Percentiles rank a stretch among this genome's conserved stretches.
Conservation (phyloP, 805 yeast species). For the Candida multigemmis region DNA sequence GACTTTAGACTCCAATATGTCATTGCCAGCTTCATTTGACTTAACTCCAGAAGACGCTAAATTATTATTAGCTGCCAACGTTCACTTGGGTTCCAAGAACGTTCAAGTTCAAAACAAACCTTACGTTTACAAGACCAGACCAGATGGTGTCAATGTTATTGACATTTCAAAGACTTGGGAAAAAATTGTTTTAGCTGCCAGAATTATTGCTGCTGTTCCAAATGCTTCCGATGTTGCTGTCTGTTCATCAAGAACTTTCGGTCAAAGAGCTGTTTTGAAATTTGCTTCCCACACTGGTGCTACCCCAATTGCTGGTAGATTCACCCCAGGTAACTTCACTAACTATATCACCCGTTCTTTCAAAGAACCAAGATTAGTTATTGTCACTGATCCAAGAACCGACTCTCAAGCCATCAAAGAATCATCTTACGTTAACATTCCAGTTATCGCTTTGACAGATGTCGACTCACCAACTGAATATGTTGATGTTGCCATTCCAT, state of each 20-base stretch:
- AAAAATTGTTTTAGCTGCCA: constrained; percentile 98
- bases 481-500: constrained; percentile 99
- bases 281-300: constrained; percentile 99
- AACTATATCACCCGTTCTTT: constrained; percentile 99
- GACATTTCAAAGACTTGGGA: constrained; percentile 99
- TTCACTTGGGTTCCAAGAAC: constrained; percentile 99
- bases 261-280: constrained; percentile 99
- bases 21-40: constrained; percentile 82
- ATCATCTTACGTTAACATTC: constrained; percentile 99
- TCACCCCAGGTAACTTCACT: constrained; percentile 99
- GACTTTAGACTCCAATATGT: no score
- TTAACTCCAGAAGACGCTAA: constrained; percentile 98
- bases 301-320: constrained; percentile 99
- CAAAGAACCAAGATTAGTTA: constrained; percentile 99
- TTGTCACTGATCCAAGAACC: constrained; percentile 99
- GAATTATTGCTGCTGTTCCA: constrained; percentile 99
- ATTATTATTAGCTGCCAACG: constrained; percentile 98
- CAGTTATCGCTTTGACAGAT: constrained; percentile 98
- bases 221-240: constrained; percentile 98
- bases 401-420: constrained; percentile 99
- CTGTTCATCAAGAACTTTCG: constrained; percentile 97
- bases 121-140: constrained; percentile 96
- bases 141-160: constrained; percentile 98
- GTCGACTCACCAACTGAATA: constrained; percentile 98
- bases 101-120: constrained; percentile 98